phyloP scores from a whole-genome alignment of 2,329 filamentous ascomycete genomes.

The Fusarium cyanostomum region DNA sequence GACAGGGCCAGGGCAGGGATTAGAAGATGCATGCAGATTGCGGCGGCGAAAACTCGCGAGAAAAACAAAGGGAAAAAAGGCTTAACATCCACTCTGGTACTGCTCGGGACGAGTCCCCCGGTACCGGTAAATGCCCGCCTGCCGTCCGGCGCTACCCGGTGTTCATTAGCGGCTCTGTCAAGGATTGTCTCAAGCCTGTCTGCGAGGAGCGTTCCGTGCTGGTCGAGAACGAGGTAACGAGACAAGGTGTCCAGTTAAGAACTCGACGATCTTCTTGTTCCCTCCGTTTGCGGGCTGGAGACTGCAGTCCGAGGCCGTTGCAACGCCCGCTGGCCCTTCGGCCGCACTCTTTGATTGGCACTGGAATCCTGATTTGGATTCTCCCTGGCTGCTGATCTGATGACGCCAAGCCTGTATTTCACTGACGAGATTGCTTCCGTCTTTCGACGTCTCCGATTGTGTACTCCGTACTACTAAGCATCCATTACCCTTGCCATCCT shows the following conservation, averaged over 20 bases:
- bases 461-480: neutral
- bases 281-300: conserved; percentile 1
- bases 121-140: conserved; percentile 21
- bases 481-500: conserved; percentile 1
- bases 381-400: conserved; percentile 24
- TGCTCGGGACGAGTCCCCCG: conserved; percentile 29
- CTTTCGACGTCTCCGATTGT: conserved; percentile 1
- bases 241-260: neutral
- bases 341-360: conserved; percentile 11
- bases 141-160: conserved; percentile 2
- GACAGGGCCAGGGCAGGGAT: conserved; percentile 25
- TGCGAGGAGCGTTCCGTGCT: neutral
- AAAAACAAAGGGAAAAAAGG: conserved; percentile 1
- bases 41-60: conserved; percentile 15
- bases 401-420: conserved; percentile 20
- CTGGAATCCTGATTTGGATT: conserved; percentile 1
- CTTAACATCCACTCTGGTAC: conserved; percentile 3
- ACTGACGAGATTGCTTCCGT: conserved; percentile 20
- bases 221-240: neutral
- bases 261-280: neutral
- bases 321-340: conserved; percentile 22
- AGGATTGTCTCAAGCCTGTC: conserved; percentile 8
- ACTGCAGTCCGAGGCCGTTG: conserved; percentile 17
- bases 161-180: conserved; percentile 27
- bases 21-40: conserved; percentile 24